Conservation (phyloP, 768 basidiomycete species). For the Rhodotorula graminis region DNA sequence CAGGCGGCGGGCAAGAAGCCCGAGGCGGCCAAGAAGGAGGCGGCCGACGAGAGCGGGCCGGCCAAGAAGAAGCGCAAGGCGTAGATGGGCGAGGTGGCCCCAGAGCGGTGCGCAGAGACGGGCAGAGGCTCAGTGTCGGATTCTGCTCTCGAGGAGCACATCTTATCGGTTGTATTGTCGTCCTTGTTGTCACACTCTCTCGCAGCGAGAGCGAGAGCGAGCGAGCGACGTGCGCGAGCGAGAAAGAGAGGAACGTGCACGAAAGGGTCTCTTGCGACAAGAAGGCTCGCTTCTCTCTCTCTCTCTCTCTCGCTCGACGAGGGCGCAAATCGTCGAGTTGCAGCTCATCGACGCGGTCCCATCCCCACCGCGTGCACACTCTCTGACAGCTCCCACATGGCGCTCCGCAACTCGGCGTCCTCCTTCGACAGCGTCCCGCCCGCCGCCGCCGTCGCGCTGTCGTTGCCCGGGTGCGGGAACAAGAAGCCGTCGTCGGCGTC, state of each 20-base stretch:
- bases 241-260: too few species aligned
- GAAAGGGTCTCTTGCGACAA: too few species aligned
- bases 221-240: too few species aligned
- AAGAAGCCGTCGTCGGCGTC: conserved; percentile 27
- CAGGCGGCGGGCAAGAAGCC: conserved; percentile 1
- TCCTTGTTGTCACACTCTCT: too few species aligned
- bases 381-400: background rate
- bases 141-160: too few species aligned
- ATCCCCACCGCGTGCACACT: background rate
- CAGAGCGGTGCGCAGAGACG: background rate
- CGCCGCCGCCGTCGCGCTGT: background rate
- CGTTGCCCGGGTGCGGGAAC: conserved; percentile 21
- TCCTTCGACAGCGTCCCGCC: background rate
- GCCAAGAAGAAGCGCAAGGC: conserved; percentile 19
- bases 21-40: background rate
- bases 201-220: too few species aligned
- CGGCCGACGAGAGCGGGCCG: background rate
- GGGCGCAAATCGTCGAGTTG: too few species aligned
- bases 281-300: too few species aligned
- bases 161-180: too few species aligned
- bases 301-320: too few species aligned
- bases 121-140: too few species aligned
- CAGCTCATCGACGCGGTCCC: background rate
- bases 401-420: conserved; percentile 7
- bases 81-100: background rate